Base-by-base conservation (phyloP, 345 rosid species). In the Lepidium africanum region DNA sequence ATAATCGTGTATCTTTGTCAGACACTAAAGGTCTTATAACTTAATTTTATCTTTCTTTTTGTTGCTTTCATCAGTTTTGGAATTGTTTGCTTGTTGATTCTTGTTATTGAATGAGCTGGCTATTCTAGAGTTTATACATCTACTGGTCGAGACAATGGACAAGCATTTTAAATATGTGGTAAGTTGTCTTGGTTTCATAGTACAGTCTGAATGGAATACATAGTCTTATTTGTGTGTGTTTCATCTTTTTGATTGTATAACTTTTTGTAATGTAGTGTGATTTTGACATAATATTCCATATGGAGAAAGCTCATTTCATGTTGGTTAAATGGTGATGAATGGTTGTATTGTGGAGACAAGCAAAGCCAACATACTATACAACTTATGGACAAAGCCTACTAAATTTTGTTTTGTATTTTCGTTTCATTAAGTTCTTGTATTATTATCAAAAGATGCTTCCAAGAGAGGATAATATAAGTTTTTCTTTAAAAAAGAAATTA, bases 261-360 rank as follows among this genome's bases (percentile, higher is more conserved):
- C n/a, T n/a, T n/a, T n/a, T n/a, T n/a, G 21, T 14, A 38, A 19
- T 53, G 70, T 82, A 94, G 96, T 91, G 97, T 71, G 97, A 87
- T 80, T 87, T 94, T 9, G 99, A 94, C 75, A 94, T 94, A 76
- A 91, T 94, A 97, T 89, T 94, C 74, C 99, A 94, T 82, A 72
- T 89, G 75, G 97, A 95, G 84, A 95, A 91, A 76, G 97, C 99
- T 17, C 99, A 91, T 81, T 95, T 95, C 83, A 95, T 89, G 97
- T 74, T 89, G 67, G 96, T 73, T 97, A 94, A 84, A 94, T 89
- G 96, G 93, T 91, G 62, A 91, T 91, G 97, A 91, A 89, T 69
- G 99, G 96, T 60, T 87, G 87, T 76, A 68, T 95, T 59, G 92
- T 87, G 16, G 99, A 95, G 82, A 95, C 97, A 5, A 95, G 93